Evolutionary conservation across 345 rosid genomes (phyloP), one percentile per base, ranked within the genome.

Genomic region (Passiflora organensis): DNA sequence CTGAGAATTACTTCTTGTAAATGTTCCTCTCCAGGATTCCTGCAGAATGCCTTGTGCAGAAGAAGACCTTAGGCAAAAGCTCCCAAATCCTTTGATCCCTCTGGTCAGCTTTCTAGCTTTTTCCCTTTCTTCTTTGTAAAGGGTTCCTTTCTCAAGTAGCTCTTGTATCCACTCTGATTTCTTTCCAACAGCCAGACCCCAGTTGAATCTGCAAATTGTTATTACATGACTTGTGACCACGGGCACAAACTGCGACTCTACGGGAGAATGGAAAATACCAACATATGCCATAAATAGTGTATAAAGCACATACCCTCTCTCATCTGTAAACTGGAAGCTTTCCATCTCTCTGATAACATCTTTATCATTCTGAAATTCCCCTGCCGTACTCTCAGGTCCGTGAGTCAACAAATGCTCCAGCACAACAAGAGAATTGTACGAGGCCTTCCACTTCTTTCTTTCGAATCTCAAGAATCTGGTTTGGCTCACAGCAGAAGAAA

Each of bases 31-130:
- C 1, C 73, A 42, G 45, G 78, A 68, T 54, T 77, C 80, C 58
- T 72, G 68, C 0, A 76, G 56, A 49, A 75, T 45, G 51, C 77
- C 78, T 48, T 59, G 62, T 42, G 62, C 48, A 43, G 81, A 66
- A 21, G 70, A 49, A 42, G 80, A 51, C 38, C 82, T 72, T 16
- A 54, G 72, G 65, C 75, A 42, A 43, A 91, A 78, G 72, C 96
- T 91, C 41, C 95, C 98, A 48, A 91, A 88, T 32, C 96, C 98
- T 66, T 75, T 76, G 70, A 91, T 91, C 54, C 75, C 98, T 72
- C 90, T 73, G 2, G 85, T 80, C 12, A 91, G 70, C 75, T 81
- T 90, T 57, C 96, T 81, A 46, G 98, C 82, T 56, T 87, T 72
- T 44, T 75, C 74, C 55, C 90, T 85, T 55, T 91, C 98, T 55